phyloP scores from a whole-genome alignment of 129 eudicot genomes.

The Calendula officinalis region DNA sequence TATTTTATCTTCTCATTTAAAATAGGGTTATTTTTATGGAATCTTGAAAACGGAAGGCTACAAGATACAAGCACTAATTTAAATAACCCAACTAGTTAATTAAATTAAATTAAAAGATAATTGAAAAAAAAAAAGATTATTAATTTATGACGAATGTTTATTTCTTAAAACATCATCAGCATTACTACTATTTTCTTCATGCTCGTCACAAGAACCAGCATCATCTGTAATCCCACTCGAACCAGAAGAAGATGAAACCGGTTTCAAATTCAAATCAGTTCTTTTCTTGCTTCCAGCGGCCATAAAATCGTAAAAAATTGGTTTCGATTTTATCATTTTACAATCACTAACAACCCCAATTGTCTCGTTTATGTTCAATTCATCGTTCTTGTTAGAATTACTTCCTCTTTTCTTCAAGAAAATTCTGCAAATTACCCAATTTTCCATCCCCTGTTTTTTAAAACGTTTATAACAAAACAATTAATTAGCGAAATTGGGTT shows the following conservation, averaged over 20 bases:
- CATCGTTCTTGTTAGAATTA: background rate
- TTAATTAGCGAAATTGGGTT: background rate
- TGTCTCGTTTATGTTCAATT: background rate
- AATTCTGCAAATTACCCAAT: conserved; percentile 7
- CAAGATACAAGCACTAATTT: too few relatives aligned
- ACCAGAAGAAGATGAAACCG: background rate
- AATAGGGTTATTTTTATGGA: too few relatives aligned
- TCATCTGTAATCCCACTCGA: conserved; percentile 1
- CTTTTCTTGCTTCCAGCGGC: background rate
- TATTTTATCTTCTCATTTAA: too few relatives aligned
- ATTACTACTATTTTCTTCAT: too few relatives aligned
- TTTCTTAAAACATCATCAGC: too few relatives aligned
- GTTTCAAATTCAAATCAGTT: background rate
- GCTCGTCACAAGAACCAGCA: background rate
- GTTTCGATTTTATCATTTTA: background rate
- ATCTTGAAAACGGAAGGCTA: too few relatives aligned
- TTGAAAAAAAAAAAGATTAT: too few relatives aligned
- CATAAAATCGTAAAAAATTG: background rate
- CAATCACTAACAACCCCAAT: background rate
- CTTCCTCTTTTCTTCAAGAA: conserved; percentile 9
- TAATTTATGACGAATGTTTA: too few relatives aligned
- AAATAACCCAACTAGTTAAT: too few relatives aligned
- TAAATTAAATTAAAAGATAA: too few relatives aligned
- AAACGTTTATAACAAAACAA: background rate
- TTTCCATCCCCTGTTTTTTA: conserved; percentile 1